These are phyloP conservation scores for Ophiostoma quercus DNA, from an alignment of 2,329 filamentous ascomycete species.

Conservation along the genomic window DNA sequence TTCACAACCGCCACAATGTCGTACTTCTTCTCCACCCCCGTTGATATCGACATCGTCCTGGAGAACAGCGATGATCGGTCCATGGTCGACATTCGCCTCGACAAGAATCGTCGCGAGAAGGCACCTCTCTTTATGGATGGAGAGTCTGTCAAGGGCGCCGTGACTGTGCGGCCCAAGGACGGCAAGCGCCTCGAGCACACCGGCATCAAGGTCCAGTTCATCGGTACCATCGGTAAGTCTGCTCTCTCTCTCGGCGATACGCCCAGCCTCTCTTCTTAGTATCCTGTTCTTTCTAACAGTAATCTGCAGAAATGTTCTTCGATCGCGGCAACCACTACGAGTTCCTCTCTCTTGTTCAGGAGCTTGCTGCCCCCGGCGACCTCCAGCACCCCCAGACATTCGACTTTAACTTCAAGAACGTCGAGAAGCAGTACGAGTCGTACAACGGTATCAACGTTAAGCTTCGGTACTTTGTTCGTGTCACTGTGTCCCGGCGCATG, in stretches of 20 bases:
- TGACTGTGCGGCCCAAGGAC: conserved; percentile 94
- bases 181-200: conserved; percentile 97
- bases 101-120: conserved; percentile 96
- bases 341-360: conserved; percentile 94
- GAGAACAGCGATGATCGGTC: conserved; percentile 90
- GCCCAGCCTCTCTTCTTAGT: background rate
- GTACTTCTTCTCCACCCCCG: conserved; percentile 95
- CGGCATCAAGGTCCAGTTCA: conserved; percentile 99
- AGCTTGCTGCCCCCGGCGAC: conserved; percentile 93
- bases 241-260: background rate
- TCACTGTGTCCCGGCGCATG: conserved; percentile 95
- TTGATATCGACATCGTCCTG: conserved; percentile 98
- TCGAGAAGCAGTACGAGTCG: conserved; percentile 99
- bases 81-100: conserved; percentile 95
- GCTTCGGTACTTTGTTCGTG: conserved; percentile 94
- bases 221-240: conserved; percentile 85
- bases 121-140: conserved; percentile 96
- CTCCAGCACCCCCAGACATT: conserved; percentile 98
- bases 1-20: conserved; percentile 59
- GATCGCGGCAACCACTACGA: conserved; percentile 99
- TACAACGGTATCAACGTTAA: conserved; percentile 99
- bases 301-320: conserved; percentile 87
- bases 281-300: background rate
- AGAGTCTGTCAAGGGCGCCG: conserved; percentile 93
- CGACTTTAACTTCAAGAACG: conserved; percentile 99